phyloP scores from a whole-genome alignment of 768 basidiomycete species.

The Leccinum pellstonianum region DNA sequence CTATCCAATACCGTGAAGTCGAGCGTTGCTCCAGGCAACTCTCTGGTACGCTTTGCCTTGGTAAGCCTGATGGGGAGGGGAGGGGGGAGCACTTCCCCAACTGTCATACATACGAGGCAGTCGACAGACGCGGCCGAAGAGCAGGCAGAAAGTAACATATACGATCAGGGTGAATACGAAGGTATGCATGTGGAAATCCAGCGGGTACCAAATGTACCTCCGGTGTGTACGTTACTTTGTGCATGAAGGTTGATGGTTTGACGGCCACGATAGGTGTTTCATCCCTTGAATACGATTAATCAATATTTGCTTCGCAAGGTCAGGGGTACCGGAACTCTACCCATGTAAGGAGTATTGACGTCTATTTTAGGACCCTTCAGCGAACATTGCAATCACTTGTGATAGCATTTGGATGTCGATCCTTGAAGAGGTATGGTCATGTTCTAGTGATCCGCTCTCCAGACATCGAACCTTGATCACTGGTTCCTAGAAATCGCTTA shows the following conservation, averaged over 20 bases:
- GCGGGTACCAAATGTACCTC: not conserved
- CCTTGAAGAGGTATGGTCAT: slow-evolving; percentile 4
- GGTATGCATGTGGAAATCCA: not conserved
- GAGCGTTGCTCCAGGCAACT: no score
- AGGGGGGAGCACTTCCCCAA: no score
- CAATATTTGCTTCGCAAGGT: slow-evolving; percentile 3
- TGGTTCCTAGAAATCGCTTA: no score
- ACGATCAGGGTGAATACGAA: no score
- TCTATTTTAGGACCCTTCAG: slow-evolving; percentile 2
- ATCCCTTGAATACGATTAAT: slow-evolving; percentile 9
- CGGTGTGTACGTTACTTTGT: not conserved
- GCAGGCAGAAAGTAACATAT: no score
- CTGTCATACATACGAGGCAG: no score
- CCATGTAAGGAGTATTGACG: no score
- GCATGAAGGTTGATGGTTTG: not conserved
- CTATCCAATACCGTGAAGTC: no score
- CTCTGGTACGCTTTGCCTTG: accelerated
- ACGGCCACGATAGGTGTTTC: not conserved
- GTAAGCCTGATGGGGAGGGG: no score
- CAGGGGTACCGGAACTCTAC: no score
- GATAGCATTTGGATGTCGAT: slow-evolving; percentile 9
- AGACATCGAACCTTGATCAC: no score
- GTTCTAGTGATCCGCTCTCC: not conserved
- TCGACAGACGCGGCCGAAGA: no score
- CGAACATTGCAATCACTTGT: slow-evolving; percentile 8